Percentiles rank a stretch among this genome's conserved stretches.
Evolutionary conservation across 208 protist species (phyloP).

Genomic region (Trypanosoma cruzi): DNA sequence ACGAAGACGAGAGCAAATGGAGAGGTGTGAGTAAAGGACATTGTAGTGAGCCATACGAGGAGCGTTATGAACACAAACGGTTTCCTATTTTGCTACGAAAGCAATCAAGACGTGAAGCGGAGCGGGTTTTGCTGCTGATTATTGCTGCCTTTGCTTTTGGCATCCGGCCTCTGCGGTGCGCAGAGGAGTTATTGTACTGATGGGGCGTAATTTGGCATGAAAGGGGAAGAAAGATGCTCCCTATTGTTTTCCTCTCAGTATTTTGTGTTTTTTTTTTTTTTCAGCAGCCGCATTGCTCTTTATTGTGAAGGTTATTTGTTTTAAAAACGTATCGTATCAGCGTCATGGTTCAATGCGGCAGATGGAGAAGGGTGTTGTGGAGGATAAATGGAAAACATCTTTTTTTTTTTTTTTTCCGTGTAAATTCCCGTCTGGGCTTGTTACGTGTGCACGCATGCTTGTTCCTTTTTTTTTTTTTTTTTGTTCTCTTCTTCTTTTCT

Average conservation of each 20-base stretch:
- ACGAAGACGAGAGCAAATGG: not conserved
- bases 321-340: too few relatives aligned
- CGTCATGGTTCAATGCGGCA: too few relatives aligned
- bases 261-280: not conserved
- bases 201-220: not conserved
- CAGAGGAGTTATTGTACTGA: constrained; percentile 11
- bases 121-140: not conserved
- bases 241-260: not conserved
- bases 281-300: too few relatives aligned
- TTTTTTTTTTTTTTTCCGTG: not conserved
- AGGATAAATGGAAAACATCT: not conserved
- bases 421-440: too few relatives aligned
- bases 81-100: not conserved
- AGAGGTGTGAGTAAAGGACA: not conserved
- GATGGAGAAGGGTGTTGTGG: too few relatives aligned
- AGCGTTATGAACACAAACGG: not conserved
- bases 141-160: constrained; percentile 25
- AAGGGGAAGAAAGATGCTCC: not conserved
- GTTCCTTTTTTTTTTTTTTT: constrained; percentile 14
- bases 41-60: not conserved
- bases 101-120: constrained; percentile 11
- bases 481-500: not conserved
- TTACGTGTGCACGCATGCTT: too few relatives aligned
- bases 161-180: constrained; percentile 3
- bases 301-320: too few relatives aligned